Conservation (phyloP, 2,329 filamentous ascomycete genomes). For the Pestalotiopsis sp. region DNA sequence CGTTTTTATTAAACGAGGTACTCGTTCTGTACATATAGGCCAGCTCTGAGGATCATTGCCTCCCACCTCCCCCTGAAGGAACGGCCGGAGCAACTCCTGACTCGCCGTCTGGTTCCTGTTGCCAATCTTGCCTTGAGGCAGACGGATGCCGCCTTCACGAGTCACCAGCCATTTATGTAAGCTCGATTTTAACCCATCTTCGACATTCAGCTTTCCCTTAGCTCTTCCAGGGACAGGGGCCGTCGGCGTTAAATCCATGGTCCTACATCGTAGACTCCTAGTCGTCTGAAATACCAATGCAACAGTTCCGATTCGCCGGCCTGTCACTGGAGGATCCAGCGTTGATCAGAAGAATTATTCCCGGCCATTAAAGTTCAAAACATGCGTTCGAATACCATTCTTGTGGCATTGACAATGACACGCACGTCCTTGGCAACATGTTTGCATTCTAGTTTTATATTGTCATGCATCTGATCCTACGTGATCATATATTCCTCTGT, state of each 20-base stretch:
- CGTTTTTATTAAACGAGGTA: too few species aligned
- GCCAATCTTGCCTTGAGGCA: neutral
- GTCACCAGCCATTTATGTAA: neutral
- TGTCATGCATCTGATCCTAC: too few species aligned
- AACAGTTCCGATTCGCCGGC: constrained; percentile 2
- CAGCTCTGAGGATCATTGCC: too few species aligned
- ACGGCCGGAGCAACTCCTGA: neutral
- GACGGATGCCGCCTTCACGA: neutral
- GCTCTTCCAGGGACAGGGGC: neutral
- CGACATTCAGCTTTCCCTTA: neutral
- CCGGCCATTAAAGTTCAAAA: neutral
- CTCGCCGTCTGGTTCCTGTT: neutral
- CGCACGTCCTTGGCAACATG: too few species aligned
- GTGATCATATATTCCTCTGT: too few species aligned
- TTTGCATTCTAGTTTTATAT: too few species aligned
- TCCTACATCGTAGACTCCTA: neutral
- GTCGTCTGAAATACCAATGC: constrained; percentile 3
- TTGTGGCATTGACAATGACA: too few species aligned
- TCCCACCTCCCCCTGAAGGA: neutral
- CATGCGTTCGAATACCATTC: too few species aligned
- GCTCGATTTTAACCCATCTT: neutral
- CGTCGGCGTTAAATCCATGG: neutral
- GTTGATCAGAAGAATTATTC: neutral
- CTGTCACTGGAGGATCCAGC: neutral
- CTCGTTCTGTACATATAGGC: too few species aligned